phyloP scores from a whole-genome alignment of 495 filamentous ascomycete genomes.

The Tuber brumale region DNA sequence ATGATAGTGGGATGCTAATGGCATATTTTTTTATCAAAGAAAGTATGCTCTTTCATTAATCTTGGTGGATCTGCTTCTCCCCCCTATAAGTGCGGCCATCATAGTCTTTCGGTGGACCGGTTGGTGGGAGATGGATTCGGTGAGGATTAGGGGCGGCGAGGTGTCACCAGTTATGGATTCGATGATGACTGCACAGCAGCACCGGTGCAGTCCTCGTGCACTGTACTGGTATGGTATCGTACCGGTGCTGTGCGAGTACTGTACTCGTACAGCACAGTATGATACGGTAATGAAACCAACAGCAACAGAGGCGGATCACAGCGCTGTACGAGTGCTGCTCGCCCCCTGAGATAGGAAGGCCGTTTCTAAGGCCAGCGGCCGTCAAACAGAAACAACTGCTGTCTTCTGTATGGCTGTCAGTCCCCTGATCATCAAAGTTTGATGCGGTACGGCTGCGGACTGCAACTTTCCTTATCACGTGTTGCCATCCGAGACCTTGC shows the following conservation, averaged over 20 bases:
- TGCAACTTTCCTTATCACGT: constrained; percentile 3
- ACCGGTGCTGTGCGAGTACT: not conserved
- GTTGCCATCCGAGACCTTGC: not conserved
- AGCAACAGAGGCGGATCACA: not conserved
- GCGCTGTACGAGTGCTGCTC: not conserved
- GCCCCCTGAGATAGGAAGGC: not conserved
- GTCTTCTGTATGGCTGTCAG: not conserved
- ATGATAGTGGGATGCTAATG: not conserved
- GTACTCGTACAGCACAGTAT: not conserved
- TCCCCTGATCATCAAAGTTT: constrained; percentile 4
- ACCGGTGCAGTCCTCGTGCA: not conserved
- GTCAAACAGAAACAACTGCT: constrained; percentile 4
- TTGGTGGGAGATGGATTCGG: not conserved
- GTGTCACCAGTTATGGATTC: not conserved
- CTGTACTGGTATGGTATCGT: not conserved
- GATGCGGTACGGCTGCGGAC: not conserved
- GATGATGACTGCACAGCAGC: not conserved
- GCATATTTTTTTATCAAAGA: not conserved
- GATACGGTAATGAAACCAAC: not conserved
- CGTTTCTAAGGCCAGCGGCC: not conserved
- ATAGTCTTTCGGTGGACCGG: not conserved
- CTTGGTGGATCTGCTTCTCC: not conserved
- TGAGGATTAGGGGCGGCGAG: not conserved
- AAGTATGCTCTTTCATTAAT: not conserved
- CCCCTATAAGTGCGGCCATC: not conserved